Percentiles rank a stretch among this genome's conserved stretches.
Conservation (phyloP, 1,139 yeast genomes). For the Geotrichum restrictum region DNA sequence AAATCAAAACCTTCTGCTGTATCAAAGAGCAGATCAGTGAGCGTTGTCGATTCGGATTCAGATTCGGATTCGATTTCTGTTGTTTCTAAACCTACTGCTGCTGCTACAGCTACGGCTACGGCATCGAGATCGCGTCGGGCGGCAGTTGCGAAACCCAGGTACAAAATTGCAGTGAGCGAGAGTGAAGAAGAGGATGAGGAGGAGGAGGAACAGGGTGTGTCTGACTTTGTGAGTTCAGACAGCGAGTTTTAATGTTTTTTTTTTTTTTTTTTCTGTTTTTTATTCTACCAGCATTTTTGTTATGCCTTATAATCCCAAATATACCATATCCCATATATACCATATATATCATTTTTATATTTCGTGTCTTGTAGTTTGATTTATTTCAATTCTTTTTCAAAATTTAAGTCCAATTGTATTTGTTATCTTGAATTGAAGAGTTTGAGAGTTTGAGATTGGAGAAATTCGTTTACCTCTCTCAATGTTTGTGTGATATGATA, state of each 20-base stretch:
- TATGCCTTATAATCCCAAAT: too few species aligned
- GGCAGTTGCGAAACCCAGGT: slow-evolving; percentile 15
- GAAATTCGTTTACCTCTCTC: too few species aligned
- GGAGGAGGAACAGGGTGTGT: slow-evolving; percentile 2
- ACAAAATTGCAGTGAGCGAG: background rate
- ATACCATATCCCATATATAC: too few species aligned
- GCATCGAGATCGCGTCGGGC: slow-evolving; percentile 12
- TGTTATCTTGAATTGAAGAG: too few species aligned
- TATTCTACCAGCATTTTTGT: background rate
- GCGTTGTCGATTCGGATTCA: background rate
- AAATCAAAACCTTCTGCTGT: background rate
- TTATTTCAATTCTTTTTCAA: too few species aligned
- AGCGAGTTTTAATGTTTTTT: background rate
- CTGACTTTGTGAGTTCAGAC: background rate
- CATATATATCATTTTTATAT: too few species aligned
- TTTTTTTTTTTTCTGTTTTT: background rate
- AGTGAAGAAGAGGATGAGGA: too few species aligned
- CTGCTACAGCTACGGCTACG: background rate
- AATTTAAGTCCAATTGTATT: too few species aligned
- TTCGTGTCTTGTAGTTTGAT: too few species aligned
- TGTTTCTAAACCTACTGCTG: background rate
- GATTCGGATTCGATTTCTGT: too few species aligned
- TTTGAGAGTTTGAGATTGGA: too few species aligned
- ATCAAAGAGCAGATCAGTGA: background rate
- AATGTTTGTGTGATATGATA: too few species aligned